Evolutionary conservation across 208 protist species (phyloP), one percentile per base, ranked within the genome.

Genomic region (Endotrypanum monterogeii): DNA sequence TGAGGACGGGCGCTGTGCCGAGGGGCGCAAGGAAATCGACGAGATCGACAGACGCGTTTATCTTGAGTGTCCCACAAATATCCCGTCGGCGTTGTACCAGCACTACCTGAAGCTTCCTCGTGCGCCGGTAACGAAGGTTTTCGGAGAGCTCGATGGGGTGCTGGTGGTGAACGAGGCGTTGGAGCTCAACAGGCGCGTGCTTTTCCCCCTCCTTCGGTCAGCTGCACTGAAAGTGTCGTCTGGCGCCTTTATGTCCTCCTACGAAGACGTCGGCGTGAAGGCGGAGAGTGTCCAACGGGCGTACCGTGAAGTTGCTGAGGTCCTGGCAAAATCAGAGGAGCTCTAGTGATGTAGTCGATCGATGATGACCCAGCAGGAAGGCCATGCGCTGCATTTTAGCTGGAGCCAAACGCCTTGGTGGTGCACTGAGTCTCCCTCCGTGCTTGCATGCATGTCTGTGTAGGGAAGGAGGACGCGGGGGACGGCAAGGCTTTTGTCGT

Each of bases 161-260:
- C 56, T 89, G 30, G 82, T 97, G 25, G 50, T 97, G 73, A 97
- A 97, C 70, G 79, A 95, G 60, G 87, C 78, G 16, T 41, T 76
- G 11, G 90, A 97, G 82, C 74, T 97, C 55, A 88, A 95, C 66
- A 66, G 69, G 0, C 57, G 57, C 0, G 69, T 97, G 28, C 74
- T 95, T 5, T 92, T 97, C 63, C 91, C 86, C 0, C 75, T 97
- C 71, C 74, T 97, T 14, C 83, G 82, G 46, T 93, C 88, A 0
- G 90, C 93, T n/a, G 84, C 88, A 39, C 62, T 95, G 67, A 97
- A 97, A 73, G 89, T 94, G 62, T 83, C 89, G 55, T 78, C 85
- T 18, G 89, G 90, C 25, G 93, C 93, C 12, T 97, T 94, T 70
- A 73, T 94, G 67, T 82, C 80, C n/a, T 83, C 85, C 9, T 95